Evolutionary conservation across 176 grass and related monocot genomes (phyloP).

Genomic region (Hyparrhenia diplandra): DNA sequence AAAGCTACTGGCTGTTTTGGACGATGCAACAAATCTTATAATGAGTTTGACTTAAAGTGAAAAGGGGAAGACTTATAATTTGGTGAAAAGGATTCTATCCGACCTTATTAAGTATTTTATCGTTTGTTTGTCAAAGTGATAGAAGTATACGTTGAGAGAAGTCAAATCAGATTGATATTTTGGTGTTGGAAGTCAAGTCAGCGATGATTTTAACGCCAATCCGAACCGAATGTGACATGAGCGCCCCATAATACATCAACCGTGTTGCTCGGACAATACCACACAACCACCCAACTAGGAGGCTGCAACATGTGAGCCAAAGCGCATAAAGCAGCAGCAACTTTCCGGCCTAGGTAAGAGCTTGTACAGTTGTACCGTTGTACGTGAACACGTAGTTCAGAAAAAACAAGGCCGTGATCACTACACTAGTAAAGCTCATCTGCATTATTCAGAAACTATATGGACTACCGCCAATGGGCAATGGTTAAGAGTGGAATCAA

Average conservation of each 20-base stretch:
- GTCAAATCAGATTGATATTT: no score
- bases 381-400: background rate
- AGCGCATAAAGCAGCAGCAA: conserved; percentile 33
- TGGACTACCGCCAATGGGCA: background rate
- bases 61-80: no score
- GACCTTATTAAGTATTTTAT: no score
- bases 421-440: background rate
- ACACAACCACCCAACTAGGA: conserved; percentile 37
- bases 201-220: conserved; percentile 31
- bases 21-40: no score
- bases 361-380: no score
- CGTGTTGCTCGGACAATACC: conserved; percentile 23
- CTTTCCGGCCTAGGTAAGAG: background rate
- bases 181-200: background rate
- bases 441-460: conserved; percentile 13
- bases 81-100: no score
- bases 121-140: no score
- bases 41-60: no score
- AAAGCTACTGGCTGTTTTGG: no score
- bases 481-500: conserved; percentile 19
- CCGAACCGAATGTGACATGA: conserved; percentile 32
- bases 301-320: conserved; percentile 32
- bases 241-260: conserved; percentile 8
- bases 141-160: no score
- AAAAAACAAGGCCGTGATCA: background rate